A percentile compares a stretch with the other conserved stretches of the same genome.
Evolutionary conservation across 345 rosid genomes (phyloP).

Genomic region (Pseudoturritis turrita): DNA sequence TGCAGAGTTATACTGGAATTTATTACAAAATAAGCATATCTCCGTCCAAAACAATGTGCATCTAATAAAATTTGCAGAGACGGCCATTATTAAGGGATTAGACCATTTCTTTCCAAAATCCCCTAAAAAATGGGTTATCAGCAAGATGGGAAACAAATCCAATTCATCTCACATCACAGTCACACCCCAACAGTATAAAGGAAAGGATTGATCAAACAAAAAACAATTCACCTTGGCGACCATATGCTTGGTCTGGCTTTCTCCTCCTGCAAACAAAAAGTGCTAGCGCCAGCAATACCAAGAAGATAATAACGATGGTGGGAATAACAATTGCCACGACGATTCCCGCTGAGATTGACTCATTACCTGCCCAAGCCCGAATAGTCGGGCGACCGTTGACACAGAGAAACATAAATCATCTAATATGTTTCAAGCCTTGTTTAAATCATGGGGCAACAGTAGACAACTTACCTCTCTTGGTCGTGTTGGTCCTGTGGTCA

Average conservation of each 20-base stretch:
- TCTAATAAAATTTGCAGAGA: not conserved
- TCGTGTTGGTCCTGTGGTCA: not conserved
- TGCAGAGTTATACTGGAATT: too few relatives aligned
- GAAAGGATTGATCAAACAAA: not conserved
- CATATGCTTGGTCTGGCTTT: not conserved
- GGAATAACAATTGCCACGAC: not conserved
- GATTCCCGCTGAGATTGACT: not conserved
- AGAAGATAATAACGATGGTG: not conserved
- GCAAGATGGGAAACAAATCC: not conserved
- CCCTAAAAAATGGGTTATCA: not conserved
- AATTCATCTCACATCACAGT: not conserved
- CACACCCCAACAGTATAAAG: not conserved
- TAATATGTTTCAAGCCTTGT: too few relatives aligned
- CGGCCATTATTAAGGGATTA: not conserved
- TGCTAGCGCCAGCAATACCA: not conserved
- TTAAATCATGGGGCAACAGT: not conserved
- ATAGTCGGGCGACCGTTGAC: not conserved
- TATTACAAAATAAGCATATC: too few relatives aligned
- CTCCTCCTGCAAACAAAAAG: not conserved
- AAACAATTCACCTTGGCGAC: not conserved
- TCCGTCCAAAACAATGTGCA: not conserved
- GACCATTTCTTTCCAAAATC: not conserved
- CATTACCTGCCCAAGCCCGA: not conserved
- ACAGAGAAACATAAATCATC: not conserved
- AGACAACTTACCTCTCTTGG: constrained; percentile 1